phyloP scores from a whole-genome alignment of 2,329 filamentous ascomycete species.

The Eurotiales sp. region DNA sequence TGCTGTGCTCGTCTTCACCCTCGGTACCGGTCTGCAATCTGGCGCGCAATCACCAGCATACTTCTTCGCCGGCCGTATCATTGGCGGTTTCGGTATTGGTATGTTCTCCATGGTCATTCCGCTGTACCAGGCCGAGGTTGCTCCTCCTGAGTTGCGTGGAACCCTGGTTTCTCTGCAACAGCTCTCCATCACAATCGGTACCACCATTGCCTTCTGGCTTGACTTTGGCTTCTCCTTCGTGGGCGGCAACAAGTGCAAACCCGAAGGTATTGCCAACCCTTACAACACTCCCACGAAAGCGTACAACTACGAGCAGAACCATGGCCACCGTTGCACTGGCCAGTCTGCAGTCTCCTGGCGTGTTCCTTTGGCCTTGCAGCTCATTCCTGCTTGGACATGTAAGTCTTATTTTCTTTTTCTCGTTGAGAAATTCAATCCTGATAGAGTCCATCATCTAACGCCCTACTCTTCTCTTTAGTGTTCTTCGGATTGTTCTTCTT shows the following conservation, averaged over 20 bases:
- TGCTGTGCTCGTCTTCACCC: constrained; percentile 32
- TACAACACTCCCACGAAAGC: not conserved
- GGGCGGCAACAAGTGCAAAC: constrained; percentile 10
- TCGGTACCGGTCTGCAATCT: constrained; percentile 20
- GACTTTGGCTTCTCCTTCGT: constrained; percentile 14
- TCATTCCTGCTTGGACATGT: constrained; percentile 31
- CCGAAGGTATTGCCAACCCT: constrained; percentile 9
- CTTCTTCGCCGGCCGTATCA: constrained; percentile 27
- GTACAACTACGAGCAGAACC: constrained; percentile 10
- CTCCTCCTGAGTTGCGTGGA: constrained; percentile 13
- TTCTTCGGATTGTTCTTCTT: constrained; percentile 43
- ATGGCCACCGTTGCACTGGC: constrained; percentile 14
- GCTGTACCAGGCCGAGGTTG: constrained; percentile 27
- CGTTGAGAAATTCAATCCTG: no score
- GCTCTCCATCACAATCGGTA: constrained; percentile 15
- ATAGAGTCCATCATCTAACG: not conserved
- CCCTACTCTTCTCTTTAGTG: constrained; percentile 18
- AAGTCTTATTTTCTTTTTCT: not conserved
- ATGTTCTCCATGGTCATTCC: constrained; percentile 31
- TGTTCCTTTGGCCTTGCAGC: constrained; percentile 46
- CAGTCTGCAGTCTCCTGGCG: constrained; percentile 43
- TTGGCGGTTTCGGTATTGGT: constrained; percentile 27
- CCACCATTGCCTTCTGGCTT: constrained; percentile 14
- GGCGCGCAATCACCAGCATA: constrained; percentile 27
- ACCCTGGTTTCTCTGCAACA: constrained; percentile 14